Conservation (phyloP, 768 basidiomycete genomes). For the Pulveroboletus sp. region DNA sequence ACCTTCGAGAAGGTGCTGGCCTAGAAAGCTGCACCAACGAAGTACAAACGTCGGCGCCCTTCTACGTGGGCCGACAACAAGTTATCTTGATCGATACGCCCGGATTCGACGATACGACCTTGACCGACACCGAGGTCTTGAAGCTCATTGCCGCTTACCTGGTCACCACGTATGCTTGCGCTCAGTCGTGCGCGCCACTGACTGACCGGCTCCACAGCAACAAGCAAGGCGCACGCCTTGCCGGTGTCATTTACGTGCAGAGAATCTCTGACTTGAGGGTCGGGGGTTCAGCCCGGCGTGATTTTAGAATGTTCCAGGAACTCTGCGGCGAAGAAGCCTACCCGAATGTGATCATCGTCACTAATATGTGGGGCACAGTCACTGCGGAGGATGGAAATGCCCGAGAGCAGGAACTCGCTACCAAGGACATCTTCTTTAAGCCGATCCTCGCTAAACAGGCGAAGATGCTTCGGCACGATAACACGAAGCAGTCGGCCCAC, state of each 20-base stretch:
- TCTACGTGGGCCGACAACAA: constrained; percentile 28
- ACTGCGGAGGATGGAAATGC: constrained; percentile 31
- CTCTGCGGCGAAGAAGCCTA: constrained; percentile 51
- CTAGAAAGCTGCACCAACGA: constrained; percentile 35
- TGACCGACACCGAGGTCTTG: constrained; percentile 47
- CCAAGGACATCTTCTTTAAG: constrained; percentile 44
- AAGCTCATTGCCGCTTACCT: constrained; percentile 44
- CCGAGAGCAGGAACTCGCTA: constrained; percentile 43
- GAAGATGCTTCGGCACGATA: constrained; percentile 38
- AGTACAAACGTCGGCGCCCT: constrained; percentile 28
- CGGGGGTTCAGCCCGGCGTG: constrained; percentile 43
- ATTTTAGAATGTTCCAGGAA: constrained; percentile 48
- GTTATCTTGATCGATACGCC: constrained; percentile 57
- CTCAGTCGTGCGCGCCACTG: not conserved
- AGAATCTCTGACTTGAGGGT: constrained; percentile 47
- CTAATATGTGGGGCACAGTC: constrained; percentile 50
- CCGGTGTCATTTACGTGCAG: constrained; percentile 51
- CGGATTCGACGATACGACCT: constrained; percentile 53
- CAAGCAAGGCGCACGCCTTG: constrained; percentile 35
- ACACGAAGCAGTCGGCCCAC: constrained; percentile 41
- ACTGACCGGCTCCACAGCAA: constrained; percentile 25
- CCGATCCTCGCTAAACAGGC: constrained; percentile 45
- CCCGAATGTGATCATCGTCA: constrained; percentile 46
- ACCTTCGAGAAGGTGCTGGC: constrained; percentile 29
- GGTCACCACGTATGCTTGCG: constrained; percentile 25